Evolutionary conservation across 1,139 yeast species (phyloP).

Genomic region (Debaryomyces psychrophilus): DNA sequence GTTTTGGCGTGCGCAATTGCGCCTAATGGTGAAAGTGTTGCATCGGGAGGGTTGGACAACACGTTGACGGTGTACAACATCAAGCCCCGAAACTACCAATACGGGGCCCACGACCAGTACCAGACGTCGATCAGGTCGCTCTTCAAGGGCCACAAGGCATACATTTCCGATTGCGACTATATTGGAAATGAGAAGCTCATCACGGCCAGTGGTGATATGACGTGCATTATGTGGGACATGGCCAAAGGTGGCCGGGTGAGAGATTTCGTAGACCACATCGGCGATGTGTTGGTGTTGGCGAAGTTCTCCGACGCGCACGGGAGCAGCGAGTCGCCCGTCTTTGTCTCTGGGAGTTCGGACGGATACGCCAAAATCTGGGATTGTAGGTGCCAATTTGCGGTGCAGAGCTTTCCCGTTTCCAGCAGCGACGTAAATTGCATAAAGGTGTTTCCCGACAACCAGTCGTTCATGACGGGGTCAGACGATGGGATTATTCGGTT

Average conservation of each 20-base stretch:
- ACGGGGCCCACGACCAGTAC: constrained; percentile 28
- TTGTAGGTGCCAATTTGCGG: constrained; percentile 53
- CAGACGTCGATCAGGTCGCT: constrained; percentile 51
- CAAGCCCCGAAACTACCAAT: constrained; percentile 21
- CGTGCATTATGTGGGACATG: constrained; percentile 81
- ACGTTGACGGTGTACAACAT: constrained; percentile 70
- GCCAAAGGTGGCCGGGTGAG: constrained; percentile 55
- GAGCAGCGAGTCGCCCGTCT: constrained; percentile 32
- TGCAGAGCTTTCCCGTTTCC: constrained; percentile 63
- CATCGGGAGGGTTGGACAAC: constrained; percentile 85
- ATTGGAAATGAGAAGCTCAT: constrained; percentile 53
- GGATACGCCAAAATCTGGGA: constrained; percentile 79
- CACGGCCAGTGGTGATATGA: constrained; percentile 84
- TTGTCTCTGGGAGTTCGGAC: constrained; percentile 78
- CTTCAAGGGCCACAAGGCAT: constrained; percentile 81
- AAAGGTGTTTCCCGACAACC: constrained; percentile 71
- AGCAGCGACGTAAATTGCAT: constrained; percentile 69
- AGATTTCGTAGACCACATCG: constrained; percentile 74
- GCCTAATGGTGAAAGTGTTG: constrained; percentile 65
- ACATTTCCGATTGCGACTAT: constrained; percentile 76
- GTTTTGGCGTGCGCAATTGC: constrained; percentile 75
- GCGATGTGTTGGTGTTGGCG: constrained; percentile 70
- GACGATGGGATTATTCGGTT: constrained; percentile 79
- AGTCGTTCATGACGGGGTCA: constrained; percentile 67
- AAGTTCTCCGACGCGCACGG: constrained; percentile 28